Evolutionary conservation across 805 yeast species (phyloP), one percentile per base, ranked within the genome.

Genomic region (Wickerhamiella lipophila): DNA sequence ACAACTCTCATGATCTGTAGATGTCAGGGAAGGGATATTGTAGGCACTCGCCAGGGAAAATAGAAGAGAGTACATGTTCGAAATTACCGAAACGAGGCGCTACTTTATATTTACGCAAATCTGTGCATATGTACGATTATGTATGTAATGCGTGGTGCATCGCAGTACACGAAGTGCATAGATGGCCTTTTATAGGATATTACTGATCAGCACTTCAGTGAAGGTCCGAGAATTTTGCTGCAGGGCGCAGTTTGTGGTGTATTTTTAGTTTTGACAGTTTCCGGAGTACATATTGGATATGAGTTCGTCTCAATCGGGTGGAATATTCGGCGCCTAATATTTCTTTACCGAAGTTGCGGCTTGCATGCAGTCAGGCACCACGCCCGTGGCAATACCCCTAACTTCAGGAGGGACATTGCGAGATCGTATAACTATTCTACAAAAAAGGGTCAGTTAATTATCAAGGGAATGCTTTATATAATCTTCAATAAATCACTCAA

Each of bases 1-100:
- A 47, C 68, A 65, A 30, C 56, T 29, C n/a, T 52, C 51, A 54
- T 64, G 68, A 22, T 21, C 29, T 2, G 25, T 7, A 15, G 48
- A 42, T 7, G 46, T 9, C 44, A 66, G 58, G 21, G 57, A 50
- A 7, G 56, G 54, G 7, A 61, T 53, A 18, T 55, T 58, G 8
- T 8, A 56, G 15, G 30, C 43, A 40, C n/a, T 23, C 12, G 30
- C 30, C n/a, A 40, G 16, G 6, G 26, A 6, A 15, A 36, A 19
- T 5, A 36, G 41, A 8, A 36, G n/a, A 22, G 41, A 36, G 26
- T 21, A 36, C 26, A 21, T 36, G 41, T n/a, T n/a, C n/a, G n/a
- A n/a, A 13, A 4, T 5, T 11, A 21, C 15, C 26, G 8, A 8
- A 16, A 5, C 7, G 26, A 36, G 5, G 16, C 8, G 26, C 15